Base-by-base conservation (phyloP, 352 stramenopile species). In the Phytophthora idaei region DNA sequence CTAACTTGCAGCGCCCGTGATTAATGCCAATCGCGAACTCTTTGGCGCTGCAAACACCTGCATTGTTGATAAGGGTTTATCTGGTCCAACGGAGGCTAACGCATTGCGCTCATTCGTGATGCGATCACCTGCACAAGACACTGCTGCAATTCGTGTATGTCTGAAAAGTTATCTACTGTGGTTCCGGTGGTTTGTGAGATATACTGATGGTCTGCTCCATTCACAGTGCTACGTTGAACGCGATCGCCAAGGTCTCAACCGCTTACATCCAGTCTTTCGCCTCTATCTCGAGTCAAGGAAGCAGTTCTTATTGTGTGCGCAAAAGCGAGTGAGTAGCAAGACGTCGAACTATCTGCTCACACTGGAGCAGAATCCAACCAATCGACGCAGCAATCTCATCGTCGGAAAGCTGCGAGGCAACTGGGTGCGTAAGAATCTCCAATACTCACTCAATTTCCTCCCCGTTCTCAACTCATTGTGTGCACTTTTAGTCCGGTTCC, bases 271-370 rank as follows among this genome's bases (percentile, higher is more conserved):
- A 6, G 67, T 92, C 5, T 92, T 80, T 52, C 77, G 81, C 2
- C 57, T 90, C 4, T 89, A 80, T 47, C 68, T 87, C 14, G 80
- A 90, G 56, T 73, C 81, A 17, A 61, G 57, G 4, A 74, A 82
- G 21, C 79, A 85, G 45, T 87, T 87, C 45, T 57, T 89, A 17
- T 44, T 89, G 27, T 78, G 70, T 21, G 76, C 75, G 1, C 78
- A 90, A 49, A 89, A 87, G 73, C 73, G 80, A 54, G 57, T 58
- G 10, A 70, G 57, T 17, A 88, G 63, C 71, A 89, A 80, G 67
- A 89, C 77, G 3, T 79, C 79, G 32, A 87, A 88, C 62, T 90
- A 90, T 54, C 51, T 92, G 51, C 47, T 92, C 47, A 85, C 75
- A 0, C 77, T 89, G 67, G 73, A 87, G 36, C 57, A 71, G 36